Percentiles rank a stretch among this genome's conserved stretches.
Conservation (phyloP, 2,329 filamentous ascomycete genomes). For the Tolypocladium album region DNA sequence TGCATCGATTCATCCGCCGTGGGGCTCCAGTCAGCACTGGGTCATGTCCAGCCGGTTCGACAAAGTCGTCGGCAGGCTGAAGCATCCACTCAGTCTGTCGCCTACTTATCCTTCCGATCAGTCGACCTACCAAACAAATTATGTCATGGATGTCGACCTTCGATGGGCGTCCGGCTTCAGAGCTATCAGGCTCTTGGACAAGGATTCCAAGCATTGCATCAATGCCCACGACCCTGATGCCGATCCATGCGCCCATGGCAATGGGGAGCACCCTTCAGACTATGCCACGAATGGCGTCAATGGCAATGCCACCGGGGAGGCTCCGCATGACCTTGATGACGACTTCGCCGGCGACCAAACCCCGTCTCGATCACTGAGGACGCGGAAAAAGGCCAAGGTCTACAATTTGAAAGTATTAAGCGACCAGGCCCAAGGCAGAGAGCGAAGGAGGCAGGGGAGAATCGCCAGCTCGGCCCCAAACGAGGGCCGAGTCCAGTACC, state of each 20-base stretch:
- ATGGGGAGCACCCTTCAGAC: slow-evolving; percentile 10
- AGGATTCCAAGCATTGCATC: slow-evolving; percentile 32
- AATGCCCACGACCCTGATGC: slow-evolving; percentile 27
- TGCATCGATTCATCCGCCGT: slow-evolving; percentile 8
- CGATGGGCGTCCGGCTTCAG: slow-evolving; percentile 33
- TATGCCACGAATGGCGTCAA: slow-evolving; percentile 9
- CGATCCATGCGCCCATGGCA: slow-evolving; percentile 12
- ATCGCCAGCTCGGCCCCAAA: slow-evolving; percentile 13
- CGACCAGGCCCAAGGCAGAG: slow-evolving; percentile 44
- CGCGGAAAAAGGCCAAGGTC: slow-evolving; percentile 34
- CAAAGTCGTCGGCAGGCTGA: slow-evolving; percentile 30
- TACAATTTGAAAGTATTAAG: slow-evolving; percentile 52
- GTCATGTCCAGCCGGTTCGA: slow-evolving; percentile 29
- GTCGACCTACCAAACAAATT: slow-evolving; percentile 25
- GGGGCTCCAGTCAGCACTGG: slow-evolving; percentile 19
- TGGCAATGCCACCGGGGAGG: slow-evolving; percentile 14
- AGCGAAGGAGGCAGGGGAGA: slow-evolving; percentile 28
- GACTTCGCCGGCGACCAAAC: slow-evolving; percentile 36
- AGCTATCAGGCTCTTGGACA: slow-evolving; percentile 21
- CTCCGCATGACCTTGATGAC: slow-evolving; percentile 31
- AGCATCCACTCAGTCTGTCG: slow-evolving; percentile 21
- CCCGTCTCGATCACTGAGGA: slow-evolving; percentile 39
- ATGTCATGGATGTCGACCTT: slow-evolving; percentile 37
- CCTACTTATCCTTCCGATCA: slow-evolving; percentile 12
- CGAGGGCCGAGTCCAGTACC: slow-evolving; percentile 35